phyloP scores from a whole-genome alignment of 192 early-diverging fungal genomes.

The Umbelopsis sp. region DNA sequence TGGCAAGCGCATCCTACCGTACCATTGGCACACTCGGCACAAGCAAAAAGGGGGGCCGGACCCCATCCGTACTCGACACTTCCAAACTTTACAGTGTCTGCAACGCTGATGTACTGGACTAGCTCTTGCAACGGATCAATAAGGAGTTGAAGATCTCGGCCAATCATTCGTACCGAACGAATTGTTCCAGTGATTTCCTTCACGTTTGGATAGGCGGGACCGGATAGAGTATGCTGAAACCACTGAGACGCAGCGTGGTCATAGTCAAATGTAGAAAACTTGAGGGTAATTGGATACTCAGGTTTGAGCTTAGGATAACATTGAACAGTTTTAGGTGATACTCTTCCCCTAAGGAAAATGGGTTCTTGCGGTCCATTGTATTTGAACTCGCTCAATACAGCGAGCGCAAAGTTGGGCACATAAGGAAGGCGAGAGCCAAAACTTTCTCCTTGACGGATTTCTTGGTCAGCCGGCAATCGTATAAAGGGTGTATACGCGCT shows the following conservation, averaged over 20 bases:
- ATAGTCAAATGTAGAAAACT: slow-evolving; percentile 6
- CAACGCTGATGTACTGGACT: slow-evolving; percentile 1
- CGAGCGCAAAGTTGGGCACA: background rate
- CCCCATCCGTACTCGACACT: slow-evolving; percentile 5
- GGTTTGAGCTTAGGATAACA: background rate
- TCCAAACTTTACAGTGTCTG: background rate
- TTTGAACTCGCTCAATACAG: background rate
- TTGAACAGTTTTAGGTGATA: background rate
- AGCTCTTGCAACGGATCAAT: background rate
- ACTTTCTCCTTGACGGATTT: background rate
- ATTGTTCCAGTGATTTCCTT: background rate
- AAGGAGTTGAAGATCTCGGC: background rate
- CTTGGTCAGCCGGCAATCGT: background rate
- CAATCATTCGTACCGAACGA: background rate
- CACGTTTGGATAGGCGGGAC: background rate
- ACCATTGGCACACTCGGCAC: background rate
- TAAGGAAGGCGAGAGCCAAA: background rate
- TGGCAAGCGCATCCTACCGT: background rate
- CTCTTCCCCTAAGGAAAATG: background rate
- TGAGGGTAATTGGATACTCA: slow-evolving; percentile 4
- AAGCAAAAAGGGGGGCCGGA: background rate
- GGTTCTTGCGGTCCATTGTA: background rate
- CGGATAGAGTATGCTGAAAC: background rate
- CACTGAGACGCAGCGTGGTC: slow-evolving; percentile 1
- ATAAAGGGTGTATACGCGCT: background rate